Evolutionary conservation across 768 basidiomycete species (phyloP).

Genomic region (Atractiella rhizophila): DNA sequence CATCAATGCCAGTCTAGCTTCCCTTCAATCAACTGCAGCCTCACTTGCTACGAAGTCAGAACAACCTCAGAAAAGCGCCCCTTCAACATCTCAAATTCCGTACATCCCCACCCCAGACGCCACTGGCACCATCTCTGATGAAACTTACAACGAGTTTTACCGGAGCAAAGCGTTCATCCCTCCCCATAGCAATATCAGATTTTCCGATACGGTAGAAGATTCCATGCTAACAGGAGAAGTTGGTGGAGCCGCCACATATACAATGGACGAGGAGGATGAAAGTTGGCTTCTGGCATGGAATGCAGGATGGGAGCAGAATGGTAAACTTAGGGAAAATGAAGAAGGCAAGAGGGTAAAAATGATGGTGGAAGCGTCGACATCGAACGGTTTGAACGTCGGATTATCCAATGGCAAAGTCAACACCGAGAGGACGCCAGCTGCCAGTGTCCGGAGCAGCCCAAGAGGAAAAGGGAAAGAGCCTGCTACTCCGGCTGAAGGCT

Average conservation of each 20-base stretch:
- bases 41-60: constrained; percentile 11
- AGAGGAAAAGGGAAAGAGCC: constrained; percentile 41
- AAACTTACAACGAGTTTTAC: constrained; percentile 56
- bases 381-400: constrained; percentile 6
- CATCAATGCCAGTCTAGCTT: constrained; percentile 22
- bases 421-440: constrained; percentile 21
- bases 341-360: constrained; percentile 25
- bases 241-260: constrained; percentile 55
- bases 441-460: constrained; percentile 13
- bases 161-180: constrained; percentile 44
- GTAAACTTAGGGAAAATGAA: not conserved
- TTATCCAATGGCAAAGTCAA: not conserved
- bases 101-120: constrained; percentile 88
- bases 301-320: constrained; percentile 31
- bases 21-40: constrained; percentile 13
- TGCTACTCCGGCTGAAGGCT: constrained; percentile 8
- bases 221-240: constrained; percentile 34
- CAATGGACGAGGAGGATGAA: constrained; percentile 85
- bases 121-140: constrained; percentile 36
- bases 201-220: constrained; percentile 57
- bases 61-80: constrained; percentile 21
- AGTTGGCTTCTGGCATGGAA: constrained; percentile 88
- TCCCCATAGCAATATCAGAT: constrained; percentile 48
- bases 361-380: constrained; percentile 29
- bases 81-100: constrained; percentile 28